phyloP scores from a whole-genome alignment of 805 yeast genomes.

The Hanseniaspora lachancei region DNA sequence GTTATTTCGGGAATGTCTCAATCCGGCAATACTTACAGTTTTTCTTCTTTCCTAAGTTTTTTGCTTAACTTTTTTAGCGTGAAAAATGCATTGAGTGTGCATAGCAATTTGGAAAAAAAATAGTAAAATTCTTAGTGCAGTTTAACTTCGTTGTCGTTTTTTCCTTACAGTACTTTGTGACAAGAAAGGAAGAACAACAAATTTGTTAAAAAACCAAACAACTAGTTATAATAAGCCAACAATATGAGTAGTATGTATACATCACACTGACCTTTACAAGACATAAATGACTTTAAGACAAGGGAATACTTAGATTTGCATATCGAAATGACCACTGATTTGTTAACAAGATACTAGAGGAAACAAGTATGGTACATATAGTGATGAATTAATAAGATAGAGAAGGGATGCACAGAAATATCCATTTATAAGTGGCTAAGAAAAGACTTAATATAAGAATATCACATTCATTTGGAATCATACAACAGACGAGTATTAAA shows the following conservation, averaged over 20 bases:
- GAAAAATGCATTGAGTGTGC: too few species aligned
- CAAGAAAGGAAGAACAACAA: neutral
- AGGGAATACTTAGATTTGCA: neutral
- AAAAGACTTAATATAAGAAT: neutral
- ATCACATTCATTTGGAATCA: neutral
- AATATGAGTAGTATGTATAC: constrained; percentile 13
- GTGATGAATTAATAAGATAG: neutral
- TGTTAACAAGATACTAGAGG: neutral
- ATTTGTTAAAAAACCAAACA: neutral
- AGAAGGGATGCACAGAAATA: too few species aligned
- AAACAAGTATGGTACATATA: neutral
- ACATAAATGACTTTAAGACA: neutral
- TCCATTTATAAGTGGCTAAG: too few species aligned
- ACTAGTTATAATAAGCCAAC: constrained; percentile 12
- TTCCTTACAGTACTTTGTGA: neutral
- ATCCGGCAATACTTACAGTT: neutral
- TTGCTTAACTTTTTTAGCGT: too few species aligned
- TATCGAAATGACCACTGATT: neutral
- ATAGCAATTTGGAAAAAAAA: neutral
- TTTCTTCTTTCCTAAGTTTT: too few species aligned
- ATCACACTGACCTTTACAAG: neutral
- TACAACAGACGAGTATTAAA: neutral
- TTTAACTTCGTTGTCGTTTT: neutral
- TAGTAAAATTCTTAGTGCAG: neutral
- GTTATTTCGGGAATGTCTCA: neutral